Base-by-base conservation (phyloP, 2,329 filamentous ascomycete species). In the Clonostachys rhizophaga region DNA sequence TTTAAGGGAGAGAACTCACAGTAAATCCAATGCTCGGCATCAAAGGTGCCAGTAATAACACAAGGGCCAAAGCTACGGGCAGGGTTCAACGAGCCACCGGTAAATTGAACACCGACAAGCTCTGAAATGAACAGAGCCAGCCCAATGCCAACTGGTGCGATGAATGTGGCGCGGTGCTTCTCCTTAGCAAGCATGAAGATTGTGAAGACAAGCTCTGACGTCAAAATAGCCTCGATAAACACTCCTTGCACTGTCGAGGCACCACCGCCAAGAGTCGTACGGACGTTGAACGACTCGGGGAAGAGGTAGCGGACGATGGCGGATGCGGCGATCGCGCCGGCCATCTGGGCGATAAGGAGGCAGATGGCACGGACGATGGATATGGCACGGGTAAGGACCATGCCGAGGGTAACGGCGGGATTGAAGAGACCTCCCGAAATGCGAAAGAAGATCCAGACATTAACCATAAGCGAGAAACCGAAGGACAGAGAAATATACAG, bases 161-260 rank as follows among this genome's bases (percentile, higher is more conserved):
- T 63, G 46, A 73, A 74, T 1, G 71, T 75, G 1, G 63, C 71
- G 5, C 63, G 60, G 47, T 75, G 72, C 54, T 76, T 74, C 57
- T 76, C 72, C 24, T 71, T 71, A 18, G 73, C 72, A n/a, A 76
- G 63, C 72, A 76, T 75, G 50, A 76, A 72, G 46, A 76, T 72
- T 11, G 71, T 69, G 47, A 76, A 74, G 13, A 73, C 63, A 24
- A 77, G 52, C 51, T 76, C 68, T 11, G 70, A 67, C 4, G 73
- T 76, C 14, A 76, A 58, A 33, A 77, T 61, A 52, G 72, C 71
- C 51, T 77, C 73, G 37, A 77, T 72, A 48, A 76, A 68, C 18
- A 76, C 59, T n/a, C 72, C 74, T 52, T 74, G 72, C 3, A 64
- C 68, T 4, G 68, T 49, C 12, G 63, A 64, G 3, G 69, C 67